A percentile compares a stretch with the other conserved stretches of the same genome.
These are phyloP conservation scores for Botrytis pseudocinerea DNA, from an alignment of 2,329 filamentous ascomycete species.

Conservation along the genomic window DNA sequence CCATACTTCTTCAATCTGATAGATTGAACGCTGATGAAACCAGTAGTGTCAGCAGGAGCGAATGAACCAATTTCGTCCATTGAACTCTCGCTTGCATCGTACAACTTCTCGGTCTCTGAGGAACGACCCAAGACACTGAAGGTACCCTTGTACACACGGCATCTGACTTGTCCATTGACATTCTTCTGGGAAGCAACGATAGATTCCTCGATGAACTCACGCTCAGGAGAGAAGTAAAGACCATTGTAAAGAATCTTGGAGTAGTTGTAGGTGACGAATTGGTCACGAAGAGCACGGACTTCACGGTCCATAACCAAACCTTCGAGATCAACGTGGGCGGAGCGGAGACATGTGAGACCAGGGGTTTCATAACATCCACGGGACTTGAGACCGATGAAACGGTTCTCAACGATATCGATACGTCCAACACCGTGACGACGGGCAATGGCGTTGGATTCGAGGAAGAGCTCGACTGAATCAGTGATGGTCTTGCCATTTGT, in stretches of 20 bases:
- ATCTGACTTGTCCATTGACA: constrained; percentile 62
- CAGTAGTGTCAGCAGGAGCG: constrained; percentile 63
- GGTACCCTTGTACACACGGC: constrained; percentile 67
- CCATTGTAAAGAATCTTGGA: constrained; percentile 61
- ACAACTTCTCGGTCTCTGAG: constrained; percentile 68
- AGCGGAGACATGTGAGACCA: constrained; percentile 39
- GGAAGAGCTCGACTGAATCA: constrained; percentile 71
- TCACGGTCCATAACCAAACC: constrained; percentile 68
- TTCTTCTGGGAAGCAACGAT: constrained; percentile 60
- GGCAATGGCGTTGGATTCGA: constrained; percentile 69
- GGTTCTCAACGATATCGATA: constrained; percentile 82
- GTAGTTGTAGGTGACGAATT: constrained; percentile 67
- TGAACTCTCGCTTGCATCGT: constrained; percentile 62
- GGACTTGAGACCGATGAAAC: constrained; percentile 77
- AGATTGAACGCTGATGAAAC: constrained; percentile 64
- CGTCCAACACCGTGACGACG: constrained; percentile 73
- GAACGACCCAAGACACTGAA: constrained; percentile 60
- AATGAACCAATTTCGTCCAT: constrained; percentile 74
- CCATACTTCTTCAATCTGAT: constrained; percentile 63
- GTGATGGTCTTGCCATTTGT: constrained; percentile 61
- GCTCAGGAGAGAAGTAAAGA: constrained; percentile 67
- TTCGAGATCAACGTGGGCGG: constrained; percentile 56
- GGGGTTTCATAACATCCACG: constrained; percentile 73
- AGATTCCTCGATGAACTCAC: constrained; percentile 68
- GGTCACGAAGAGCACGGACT: constrained; percentile 68